Base-by-base conservation (phyloP, 305 asterid species). In the Ajuga reptans region DNA sequence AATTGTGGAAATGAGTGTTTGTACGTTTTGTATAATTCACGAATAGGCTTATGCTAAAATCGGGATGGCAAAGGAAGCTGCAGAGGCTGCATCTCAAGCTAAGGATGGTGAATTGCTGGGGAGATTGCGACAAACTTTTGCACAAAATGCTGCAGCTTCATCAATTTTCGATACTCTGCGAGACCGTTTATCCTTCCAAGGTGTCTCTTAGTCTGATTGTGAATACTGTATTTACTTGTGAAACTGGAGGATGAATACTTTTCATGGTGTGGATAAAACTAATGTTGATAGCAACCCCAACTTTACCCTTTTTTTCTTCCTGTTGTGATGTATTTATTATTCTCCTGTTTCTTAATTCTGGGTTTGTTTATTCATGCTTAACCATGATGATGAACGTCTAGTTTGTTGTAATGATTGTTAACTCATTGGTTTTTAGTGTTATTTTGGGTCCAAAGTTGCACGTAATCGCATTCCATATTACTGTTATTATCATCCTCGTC, bases 51-150 rank as follows among this genome's bases (percentile, higher is more conserved):
- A 85, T 75, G 98, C 95, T 18, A 89, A 82, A 79, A 81, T 93
- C 54, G 98, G 98, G 63, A 90, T 88, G 97, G 95, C 96, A 33
- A 89, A 88, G 85, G 96, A 90, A 81, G 98, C 97, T 62, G 95
- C 91, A 4, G 98, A 93, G 78, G 92, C 92, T 69, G 97, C 97
- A 68, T 80, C 90, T 64, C 95, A 90, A 83, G 81, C 97, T 9
- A 93, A 89, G 81, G 98, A 93, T 71, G 89, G 90, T 29, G 98
- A 93, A 82, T 77, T 88, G 69, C 94, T 92, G 12, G 96, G 86
- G 64, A 85, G 95, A 57, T 67, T 93, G 77, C 83, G 81, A 76
- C 78, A 74, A 56, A 84, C 88, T 4, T 84, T 90, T 80, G 78
- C 89, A 18, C 96, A 87, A 73, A 89, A 83, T 76, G 88, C 92